Conservation (phyloP, 2,329 filamentous ascomycete genomes). For the Neofusicoccum kwambonambiense region DNA sequence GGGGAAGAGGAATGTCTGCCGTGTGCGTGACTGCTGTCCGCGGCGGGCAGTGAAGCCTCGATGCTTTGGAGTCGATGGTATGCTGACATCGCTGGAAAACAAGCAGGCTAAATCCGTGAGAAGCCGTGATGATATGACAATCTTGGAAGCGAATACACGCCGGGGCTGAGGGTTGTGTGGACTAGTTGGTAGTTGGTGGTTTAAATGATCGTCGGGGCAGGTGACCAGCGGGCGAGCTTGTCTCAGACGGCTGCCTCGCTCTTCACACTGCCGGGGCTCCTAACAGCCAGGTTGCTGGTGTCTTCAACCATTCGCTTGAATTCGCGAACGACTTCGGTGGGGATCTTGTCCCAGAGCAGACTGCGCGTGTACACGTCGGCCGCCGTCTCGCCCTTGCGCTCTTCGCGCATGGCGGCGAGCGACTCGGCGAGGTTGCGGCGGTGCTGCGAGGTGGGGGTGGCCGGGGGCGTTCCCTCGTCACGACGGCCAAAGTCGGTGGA, state of each 20-base stretch:
- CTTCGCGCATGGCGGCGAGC: conserved; percentile 72
- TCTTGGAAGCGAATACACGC: conserved; percentile 16
- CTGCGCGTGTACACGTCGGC: conserved; percentile 92
- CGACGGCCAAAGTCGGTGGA: conserved; percentile 67
- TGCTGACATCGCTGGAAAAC: conserved; percentile 8
- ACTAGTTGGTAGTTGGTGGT: not conserved
- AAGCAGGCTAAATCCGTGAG: conserved; percentile 10
- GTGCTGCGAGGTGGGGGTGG: conserved; percentile 45
- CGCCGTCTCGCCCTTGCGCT: conserved; percentile 66
- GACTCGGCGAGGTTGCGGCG: conserved; percentile 78
- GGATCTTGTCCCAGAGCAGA: conserved; percentile 91
- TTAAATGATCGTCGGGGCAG: conserved; percentile 16
- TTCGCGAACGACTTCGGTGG: conserved; percentile 83
- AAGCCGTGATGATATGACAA: conserved; percentile 11
- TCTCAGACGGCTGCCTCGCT: conserved; percentile 30
- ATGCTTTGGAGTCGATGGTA: conserved; percentile 5
- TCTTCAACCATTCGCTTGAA: conserved; percentile 90
- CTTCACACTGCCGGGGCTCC: conserved; percentile 33
- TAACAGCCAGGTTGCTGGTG: conserved; percentile 47
- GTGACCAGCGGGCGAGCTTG: conserved; percentile 6
- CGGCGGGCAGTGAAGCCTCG: conserved; percentile 1
- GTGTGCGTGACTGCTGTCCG: conserved; percentile 6
- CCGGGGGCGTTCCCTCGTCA: conserved; percentile 37
- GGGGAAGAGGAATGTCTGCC: not conserved
- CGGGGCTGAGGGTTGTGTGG: conserved; percentile 12